Conservation (phyloP, 2,329 filamentous ascomycete species). For the Clonostachys byssicola region DNA sequence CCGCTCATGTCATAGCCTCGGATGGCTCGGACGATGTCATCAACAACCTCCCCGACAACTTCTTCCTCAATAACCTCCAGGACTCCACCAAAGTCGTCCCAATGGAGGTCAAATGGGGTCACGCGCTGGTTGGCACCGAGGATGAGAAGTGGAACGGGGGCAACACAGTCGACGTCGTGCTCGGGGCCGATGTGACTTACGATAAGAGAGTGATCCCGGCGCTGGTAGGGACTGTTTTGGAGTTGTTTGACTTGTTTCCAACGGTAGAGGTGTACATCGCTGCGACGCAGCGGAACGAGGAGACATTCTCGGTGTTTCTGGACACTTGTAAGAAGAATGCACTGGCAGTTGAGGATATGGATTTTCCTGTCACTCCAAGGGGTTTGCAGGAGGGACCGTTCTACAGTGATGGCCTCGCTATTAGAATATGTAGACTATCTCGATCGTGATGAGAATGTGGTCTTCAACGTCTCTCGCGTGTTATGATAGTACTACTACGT, state of each 20-base stretch:
- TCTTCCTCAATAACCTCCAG: constrained; percentile 64
- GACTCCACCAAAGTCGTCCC: constrained; percentile 35
- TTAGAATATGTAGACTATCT: constrained; percentile 39
- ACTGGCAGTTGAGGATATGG: constrained; percentile 35
- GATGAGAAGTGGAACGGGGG: constrained; percentile 46
- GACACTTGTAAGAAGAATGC: constrained; percentile 47
- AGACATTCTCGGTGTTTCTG: constrained; percentile 64
- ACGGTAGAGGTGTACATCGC: constrained; percentile 59
- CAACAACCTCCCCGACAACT: constrained; percentile 60
- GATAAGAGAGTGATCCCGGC: constrained; percentile 60
- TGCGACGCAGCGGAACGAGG: constrained; percentile 65
- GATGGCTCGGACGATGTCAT: constrained; percentile 74
- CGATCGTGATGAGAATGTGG: no score
- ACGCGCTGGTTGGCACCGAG: constrained; percentile 53
- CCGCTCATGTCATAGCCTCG: constrained; percentile 59
- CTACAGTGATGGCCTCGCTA: constrained; percentile 55
- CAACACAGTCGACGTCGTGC: constrained; percentile 52
- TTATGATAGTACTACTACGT: no score
- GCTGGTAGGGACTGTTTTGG: constrained; percentile 59
- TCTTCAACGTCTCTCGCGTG: no score
- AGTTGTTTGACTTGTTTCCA: constrained; percentile 55
- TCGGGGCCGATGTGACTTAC: constrained; percentile 79
- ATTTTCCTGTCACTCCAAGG: constrained; percentile 30
- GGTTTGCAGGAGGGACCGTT: constrained; percentile 56
- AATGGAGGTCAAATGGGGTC: constrained; percentile 62